phyloP scores from a whole-genome alignment of 352 stramenopile genomes.

The Globisporangium sylvaticum region DNA sequence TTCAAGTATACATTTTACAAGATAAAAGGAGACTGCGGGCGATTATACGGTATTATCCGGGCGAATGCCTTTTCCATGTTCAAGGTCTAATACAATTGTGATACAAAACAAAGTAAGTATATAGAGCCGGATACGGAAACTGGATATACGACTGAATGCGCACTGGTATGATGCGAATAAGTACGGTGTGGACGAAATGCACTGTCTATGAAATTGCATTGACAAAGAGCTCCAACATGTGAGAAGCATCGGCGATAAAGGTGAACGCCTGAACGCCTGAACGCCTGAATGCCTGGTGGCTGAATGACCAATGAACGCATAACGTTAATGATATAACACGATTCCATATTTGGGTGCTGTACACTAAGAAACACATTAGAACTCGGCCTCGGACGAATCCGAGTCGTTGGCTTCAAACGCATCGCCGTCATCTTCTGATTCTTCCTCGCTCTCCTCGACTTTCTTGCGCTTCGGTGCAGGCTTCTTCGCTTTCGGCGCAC shows the following conservation, averaged over 20 bases:
- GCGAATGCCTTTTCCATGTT: background rate
- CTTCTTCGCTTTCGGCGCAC: background rate
- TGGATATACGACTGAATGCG: background rate
- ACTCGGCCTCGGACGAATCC: slow-evolving; percentile 36
- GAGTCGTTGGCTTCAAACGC: slow-evolving; percentile 22
- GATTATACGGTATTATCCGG: background rate
- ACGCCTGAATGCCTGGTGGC: no score
- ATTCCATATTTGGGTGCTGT: background rate
- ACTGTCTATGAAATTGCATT: background rate
- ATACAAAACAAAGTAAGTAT: no score
- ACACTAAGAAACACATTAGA: slow-evolving; percentile 15
- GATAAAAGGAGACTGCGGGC: background rate
- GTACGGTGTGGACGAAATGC: background rate
- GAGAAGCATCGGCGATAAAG: no score
- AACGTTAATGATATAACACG: no score
- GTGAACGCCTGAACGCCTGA: background rate
- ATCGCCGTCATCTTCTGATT: slow-evolving; percentile 9
- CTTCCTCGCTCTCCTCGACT: slow-evolving; percentile 2
- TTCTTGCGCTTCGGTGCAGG: slow-evolving; percentile 10
- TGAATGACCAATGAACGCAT: no score
- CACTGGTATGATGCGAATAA: background rate
- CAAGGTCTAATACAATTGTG: background rate
- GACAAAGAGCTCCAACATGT: no score
- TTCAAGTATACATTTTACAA: no score
- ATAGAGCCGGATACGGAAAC: no score